Base-by-base conservation (phyloP, 176 grass and related monocot species). In the Avena sativa region DNA sequence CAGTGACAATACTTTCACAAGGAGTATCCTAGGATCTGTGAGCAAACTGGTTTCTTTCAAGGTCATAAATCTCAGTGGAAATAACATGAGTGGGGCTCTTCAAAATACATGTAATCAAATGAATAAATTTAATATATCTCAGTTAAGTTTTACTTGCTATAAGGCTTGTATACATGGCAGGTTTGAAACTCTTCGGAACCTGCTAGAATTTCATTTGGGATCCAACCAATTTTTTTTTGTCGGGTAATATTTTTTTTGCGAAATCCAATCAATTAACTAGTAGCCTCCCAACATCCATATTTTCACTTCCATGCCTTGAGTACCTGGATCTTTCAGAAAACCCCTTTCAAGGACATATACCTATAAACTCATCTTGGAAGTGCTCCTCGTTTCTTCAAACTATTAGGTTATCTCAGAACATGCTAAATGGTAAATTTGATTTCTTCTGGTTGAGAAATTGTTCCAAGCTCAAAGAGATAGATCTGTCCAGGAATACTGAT, bases 161-260 rank as follows among this genome's bases (percentile, higher is more conserved):
- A 59, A n/a, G 19, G 16, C 57, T 0, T n/a, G 19, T n/a, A 59
- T 8, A n/a, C 7, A 59, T 59, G 19, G 4, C 84, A 86, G 84
- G 4, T 49, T 80, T 34, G 0, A 0, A 12, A 52, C 73, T 12
- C 78, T 87, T 2, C 46, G 2, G 9, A 75, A 75, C 12, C 34
- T 81, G 20, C 23, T 72, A 48, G 63, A 79, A 78, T 20, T 89
- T 9, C 14, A 61, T 83, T 62, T 89, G 46, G 40, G 48, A 23
- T 23, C 23, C 23, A 23, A 23, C 23, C 23, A 23, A 23, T 23
- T 23, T 23, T 23, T 23, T 23, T 23, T 23, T 23, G 23, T 23
- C 23, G 23, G 23, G 23, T 23, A 23, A 23, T 23, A 23, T 23
- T 23, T 23, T 23, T 23, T 23, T 23, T 23, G 23, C 23, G 23